A percentile compares a stretch with the other conserved stretches of the same genome.
Evolutionary conservation across 2,329 filamentous ascomycete genomes (phyloP).

Genomic region (Fusarium liriodendri): DNA sequence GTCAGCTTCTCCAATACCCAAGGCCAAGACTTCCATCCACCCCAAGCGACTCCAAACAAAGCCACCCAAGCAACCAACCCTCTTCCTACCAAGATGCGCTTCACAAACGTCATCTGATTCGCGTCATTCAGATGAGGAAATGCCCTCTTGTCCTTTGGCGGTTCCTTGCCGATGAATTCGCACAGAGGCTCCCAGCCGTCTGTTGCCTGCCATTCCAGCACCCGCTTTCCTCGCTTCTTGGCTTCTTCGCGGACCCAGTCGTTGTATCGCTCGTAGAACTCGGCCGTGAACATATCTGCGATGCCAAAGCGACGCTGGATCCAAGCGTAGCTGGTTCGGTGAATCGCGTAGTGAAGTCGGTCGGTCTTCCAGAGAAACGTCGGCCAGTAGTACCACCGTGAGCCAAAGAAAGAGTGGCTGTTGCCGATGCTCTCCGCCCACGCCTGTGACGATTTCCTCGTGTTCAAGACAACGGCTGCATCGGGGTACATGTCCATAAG

Average conservation of each 20-base stretch:
- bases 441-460: conserved; percentile 29
- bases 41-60: conserved; percentile 3
- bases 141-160: not conserved
- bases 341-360: conserved; percentile 39
- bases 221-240: conserved; percentile 39
- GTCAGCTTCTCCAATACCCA: not conserved
- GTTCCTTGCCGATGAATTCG: conserved; percentile 42
- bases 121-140: conserved; percentile 21
- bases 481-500: conserved; percentile 53
- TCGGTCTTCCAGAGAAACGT: conserved; percentile 42
- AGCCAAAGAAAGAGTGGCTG: conserved; percentile 41
- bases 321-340: conserved; percentile 8
- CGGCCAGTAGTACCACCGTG: conserved; percentile 33
- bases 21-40: conserved; percentile 5
- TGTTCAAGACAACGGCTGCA: conserved; percentile 47
- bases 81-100: not conserved
- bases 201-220: conserved; percentile 38
- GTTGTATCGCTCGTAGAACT: conserved; percentile 29
- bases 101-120: conserved; percentile 6
- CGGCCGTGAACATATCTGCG: conserved; percentile 1
- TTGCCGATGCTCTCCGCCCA: conserved; percentile 42
- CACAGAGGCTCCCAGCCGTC: conserved; percentile 57
- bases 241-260: conserved; percentile 45
- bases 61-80: conserved; percentile 16
- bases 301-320: not conserved